A percentile compares a stretch with the other conserved stretches of the same genome.
These are phyloP conservation scores for Nannizziopsis arthrosporioides DNA, from an alignment of 2,329 filamentous ascomycete species.

Conservation along the genomic window DNA sequence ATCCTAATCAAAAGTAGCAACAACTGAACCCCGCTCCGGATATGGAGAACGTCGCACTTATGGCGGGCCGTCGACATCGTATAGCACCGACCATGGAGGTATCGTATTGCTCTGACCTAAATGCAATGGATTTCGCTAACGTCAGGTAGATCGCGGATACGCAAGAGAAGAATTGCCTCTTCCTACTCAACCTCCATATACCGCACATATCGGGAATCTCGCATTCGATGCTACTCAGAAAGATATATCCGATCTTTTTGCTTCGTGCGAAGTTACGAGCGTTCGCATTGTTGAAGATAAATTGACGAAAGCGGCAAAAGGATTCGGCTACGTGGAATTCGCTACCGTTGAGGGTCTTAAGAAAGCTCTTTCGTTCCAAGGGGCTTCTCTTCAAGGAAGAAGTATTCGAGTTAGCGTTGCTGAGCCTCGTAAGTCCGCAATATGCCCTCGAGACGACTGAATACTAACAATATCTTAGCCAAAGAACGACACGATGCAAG, in stretches of 20 bases:
- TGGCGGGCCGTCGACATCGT: constrained; percentile 27
- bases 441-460: background rate
- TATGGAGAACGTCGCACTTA: constrained; percentile 43
- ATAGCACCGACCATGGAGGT: constrained; percentile 30
- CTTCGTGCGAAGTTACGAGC: constrained; percentile 71
- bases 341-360: constrained; percentile 76
- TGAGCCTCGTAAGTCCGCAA: constrained; percentile 71
- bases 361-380: constrained; percentile 74
- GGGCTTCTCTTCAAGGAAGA: constrained; percentile 72
- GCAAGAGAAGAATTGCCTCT: constrained; percentile 63
- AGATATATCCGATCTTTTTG: constrained; percentile 76
- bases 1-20: constrained; percentile 19
- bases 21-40: constrained; percentile 31
- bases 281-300: constrained; percentile 97
- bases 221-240: constrained; percentile 84
- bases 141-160: constrained; percentile 28
- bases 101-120: constrained; percentile 10
- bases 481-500: constrained; percentile 74
- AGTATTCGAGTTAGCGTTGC: constrained; percentile 89
- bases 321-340: constrained; percentile 97
- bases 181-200: constrained; percentile 85
- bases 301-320: constrained; percentile 85
- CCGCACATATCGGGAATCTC: constrained; percentile 90
- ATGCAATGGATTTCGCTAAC: background rate
- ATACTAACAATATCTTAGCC: constrained; percentile 41